Conservation (phyloP, 371 early-diverging fungal species). For the Amoeboradix gromovi region DNA sequence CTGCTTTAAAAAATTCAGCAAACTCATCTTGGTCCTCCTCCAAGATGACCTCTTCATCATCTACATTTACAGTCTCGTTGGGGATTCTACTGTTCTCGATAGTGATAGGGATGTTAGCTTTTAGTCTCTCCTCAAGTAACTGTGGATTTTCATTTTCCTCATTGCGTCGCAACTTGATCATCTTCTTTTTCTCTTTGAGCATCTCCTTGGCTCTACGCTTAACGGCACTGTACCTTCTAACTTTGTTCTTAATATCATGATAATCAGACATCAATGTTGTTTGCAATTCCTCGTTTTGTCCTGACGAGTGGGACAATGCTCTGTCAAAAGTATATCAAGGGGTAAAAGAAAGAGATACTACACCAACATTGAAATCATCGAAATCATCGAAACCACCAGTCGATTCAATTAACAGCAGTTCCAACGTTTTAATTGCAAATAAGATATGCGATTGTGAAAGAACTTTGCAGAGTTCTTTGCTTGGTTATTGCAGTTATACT, state of each 20-base stretch:
- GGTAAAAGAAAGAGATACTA: no score
- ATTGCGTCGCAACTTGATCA: conserved; percentile 33
- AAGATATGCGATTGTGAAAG: no score
- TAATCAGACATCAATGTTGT: neutral
- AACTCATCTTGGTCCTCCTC: conserved; percentile 80
- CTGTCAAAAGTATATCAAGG: no score
- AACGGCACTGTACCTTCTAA: neutral
- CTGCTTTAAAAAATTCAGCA: conserved; percentile 47
- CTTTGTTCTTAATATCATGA: neutral
- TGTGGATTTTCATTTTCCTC: conserved; percentile 59
- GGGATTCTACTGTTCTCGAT: conserved; percentile 65
- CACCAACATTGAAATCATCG: no score
- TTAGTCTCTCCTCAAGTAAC: conserved; percentile 55
- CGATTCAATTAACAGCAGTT: no score
- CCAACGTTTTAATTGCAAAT: no score
- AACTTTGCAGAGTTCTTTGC: no score
- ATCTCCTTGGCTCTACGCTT: neutral
- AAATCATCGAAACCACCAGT: no score
- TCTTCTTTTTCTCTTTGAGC: conserved; percentile 31
- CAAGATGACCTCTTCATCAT: conserved; percentile 42
- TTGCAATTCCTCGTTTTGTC: neutral
- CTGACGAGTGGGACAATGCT: no score
- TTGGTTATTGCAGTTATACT: no score
- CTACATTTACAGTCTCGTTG: conserved; percentile 66
- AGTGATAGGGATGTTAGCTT: conserved; percentile 64